Base-by-base conservation (phyloP, 495 filamentous ascomycete species). In the Hypoxylon intermedium region DNA sequence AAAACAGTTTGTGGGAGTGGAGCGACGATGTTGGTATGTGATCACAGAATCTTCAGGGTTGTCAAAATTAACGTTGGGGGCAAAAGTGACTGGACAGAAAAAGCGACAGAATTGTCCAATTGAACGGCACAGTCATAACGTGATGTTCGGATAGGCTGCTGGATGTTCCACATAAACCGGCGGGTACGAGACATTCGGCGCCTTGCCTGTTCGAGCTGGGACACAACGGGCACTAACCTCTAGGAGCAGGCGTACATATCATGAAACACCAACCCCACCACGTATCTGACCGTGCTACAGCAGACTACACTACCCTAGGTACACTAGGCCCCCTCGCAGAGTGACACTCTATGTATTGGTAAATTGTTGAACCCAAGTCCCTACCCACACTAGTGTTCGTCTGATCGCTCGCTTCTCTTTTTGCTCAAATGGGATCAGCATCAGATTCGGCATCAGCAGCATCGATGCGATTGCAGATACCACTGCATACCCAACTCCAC, bases 161-260 rank as follows among this genome's bases (percentile, higher is more conserved):
- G 38, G 52, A 33, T 40, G 46, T 57, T 46, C 46, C 58, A 42
- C 26, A 28, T 3, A 44, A 21, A 18, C 46, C 31, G 21, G 23
- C 15, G 36, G 36, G 36, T 52, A 43, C 23, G 26, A 36, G 21
- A 28, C 40, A 5, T 5, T 26, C 18, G 13, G 18, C 6, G 42
- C 49, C 42, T 64, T 58, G 2, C 60, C 49, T 54, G 44, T 58
- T 51, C 6, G 13, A n/a, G 60, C 37, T 54, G 38, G 38, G 41
- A 4, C 33, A 64, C 18, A 13, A 55, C 54, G 61, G 61, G 40
- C 56, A 60, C 62, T 60, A 65, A 45, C 62, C 46, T 24, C 41
- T 53, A 60, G n/a, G 34, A 60, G 62, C 51, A 65, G 62, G 62
- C 52, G 46, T 60, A 49, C 56, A 60, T 55, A 56, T 45, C 38